These are phyloP conservation scores for Calamus simplicifolius DNA, from an alignment of 176 grass and related monocot species.

Conservation along the genomic window DNA sequence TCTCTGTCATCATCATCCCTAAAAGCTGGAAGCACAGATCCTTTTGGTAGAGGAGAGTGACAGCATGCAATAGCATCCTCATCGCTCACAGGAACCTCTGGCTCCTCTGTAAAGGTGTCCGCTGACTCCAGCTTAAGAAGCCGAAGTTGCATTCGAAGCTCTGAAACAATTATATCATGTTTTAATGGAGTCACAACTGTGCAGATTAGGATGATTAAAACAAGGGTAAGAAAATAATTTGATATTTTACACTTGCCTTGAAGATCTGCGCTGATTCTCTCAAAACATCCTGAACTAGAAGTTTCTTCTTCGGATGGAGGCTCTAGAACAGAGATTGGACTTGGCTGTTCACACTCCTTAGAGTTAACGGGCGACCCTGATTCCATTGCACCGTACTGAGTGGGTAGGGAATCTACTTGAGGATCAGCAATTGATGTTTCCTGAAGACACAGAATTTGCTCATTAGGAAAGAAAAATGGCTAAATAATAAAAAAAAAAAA, in stretches of 20 bases:
- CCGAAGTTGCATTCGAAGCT: conserved; percentile 85
- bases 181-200: conserved; percentile 5
- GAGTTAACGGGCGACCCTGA: conserved; percentile 26
- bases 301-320: conserved; percentile 57
- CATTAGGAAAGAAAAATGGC: neutral
- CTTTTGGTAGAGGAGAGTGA: conserved; percentile 34
- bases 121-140: conserved; percentile 75
- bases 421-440: neutral
- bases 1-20: conserved; percentile 74
- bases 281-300: conserved; percentile 73
- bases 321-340: conserved; percentile 88
- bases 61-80: conserved; percentile 27
- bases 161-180: conserved; percentile 43
- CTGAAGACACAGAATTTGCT: conserved; percentile 6
- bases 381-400: conserved; percentile 17
- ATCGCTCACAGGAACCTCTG: conserved; percentile 42
- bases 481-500: too few relatives aligned
- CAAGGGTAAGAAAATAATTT: neutral
- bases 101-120: conserved; percentile 25
- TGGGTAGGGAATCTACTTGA: conserved; percentile 17
- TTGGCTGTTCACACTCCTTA: conserved; percentile 60
- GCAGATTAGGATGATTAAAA: too few relatives aligned
- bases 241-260: conserved; percentile 50
- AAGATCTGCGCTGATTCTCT: conserved; percentile 92
- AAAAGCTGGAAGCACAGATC: conserved; percentile 36